Conservation (phyloP, 108 stramenopile species). For the Nitzschia putrida region DNA sequence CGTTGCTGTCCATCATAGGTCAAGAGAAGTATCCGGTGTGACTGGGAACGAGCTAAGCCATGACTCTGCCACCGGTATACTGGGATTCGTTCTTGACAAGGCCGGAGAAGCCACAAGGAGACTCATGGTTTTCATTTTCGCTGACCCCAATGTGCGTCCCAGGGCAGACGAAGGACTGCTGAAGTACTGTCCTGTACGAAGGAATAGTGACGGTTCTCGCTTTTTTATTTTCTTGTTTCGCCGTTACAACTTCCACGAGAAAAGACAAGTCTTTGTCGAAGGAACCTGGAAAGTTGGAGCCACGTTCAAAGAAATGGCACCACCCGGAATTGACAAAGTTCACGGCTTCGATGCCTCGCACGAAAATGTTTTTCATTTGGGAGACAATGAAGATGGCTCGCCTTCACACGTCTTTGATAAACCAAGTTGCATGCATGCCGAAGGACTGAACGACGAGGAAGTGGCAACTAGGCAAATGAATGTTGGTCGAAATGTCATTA, state of each 20-base stretch:
- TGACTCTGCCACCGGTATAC: not conserved
- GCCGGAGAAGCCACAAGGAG: not conserved
- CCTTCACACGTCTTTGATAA: not conserved
- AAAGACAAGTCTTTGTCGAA: conserved; percentile 1
- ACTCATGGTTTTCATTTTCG: not conserved
- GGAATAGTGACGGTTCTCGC: conserved; percentile 5
- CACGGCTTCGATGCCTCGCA: not conserved
- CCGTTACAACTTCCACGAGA: conserved; percentile 33
- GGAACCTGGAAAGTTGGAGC: not conserved
- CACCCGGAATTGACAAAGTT: not conserved
- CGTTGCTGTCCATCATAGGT: conserved; percentile 30
- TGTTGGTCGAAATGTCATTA: conserved; percentile 10
- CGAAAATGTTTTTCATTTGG: not conserved
- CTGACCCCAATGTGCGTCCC: not conserved
- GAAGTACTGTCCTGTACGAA: not conserved
- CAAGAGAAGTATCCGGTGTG: not conserved
- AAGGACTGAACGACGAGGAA: not conserved
- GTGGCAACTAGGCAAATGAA: not conserved
- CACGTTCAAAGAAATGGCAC: not conserved
- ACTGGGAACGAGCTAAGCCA: not conserved
- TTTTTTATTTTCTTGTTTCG: conserved; percentile 30
- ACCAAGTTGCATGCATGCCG: not conserved
- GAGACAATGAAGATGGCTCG: not conserved
- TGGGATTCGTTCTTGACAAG: not conserved
- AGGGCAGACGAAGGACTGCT: not conserved